Conservation (phyloP, 176 grass and related monocot genomes). For the Zea luxurians region DNA sequence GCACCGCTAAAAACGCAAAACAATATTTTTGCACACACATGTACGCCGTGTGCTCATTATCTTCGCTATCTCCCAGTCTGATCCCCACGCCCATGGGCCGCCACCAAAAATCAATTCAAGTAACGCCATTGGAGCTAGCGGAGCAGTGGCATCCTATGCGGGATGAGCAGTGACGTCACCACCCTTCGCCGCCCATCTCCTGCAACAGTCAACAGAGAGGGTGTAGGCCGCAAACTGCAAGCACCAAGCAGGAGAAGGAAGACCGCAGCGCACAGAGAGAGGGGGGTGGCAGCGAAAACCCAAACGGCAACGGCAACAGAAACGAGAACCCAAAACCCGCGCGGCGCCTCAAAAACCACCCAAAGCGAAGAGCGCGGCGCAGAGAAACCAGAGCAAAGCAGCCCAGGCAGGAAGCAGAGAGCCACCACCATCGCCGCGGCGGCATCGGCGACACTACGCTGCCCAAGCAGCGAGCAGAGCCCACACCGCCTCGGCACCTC, state of each 20-base stretch:
- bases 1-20: too few species aligned
- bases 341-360: constrained; percentile 42
- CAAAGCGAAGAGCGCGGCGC: constrained; percentile 18
- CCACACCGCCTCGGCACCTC: constrained; percentile 6
- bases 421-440: constrained; percentile 1
- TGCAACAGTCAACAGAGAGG: background rate
- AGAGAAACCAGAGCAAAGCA: background rate
- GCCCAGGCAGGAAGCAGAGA: background rate
- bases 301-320: constrained; percentile 1
- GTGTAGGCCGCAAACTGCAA: background rate
- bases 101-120: too few species aligned
- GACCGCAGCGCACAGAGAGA: too few species aligned
- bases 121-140: background rate
- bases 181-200: background rate
- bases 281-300: background rate
- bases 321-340: background rate
- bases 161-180: background rate
- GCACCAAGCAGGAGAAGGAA: background rate
- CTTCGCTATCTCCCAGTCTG: too few species aligned
- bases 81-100: too few species aligned
- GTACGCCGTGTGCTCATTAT: too few species aligned
- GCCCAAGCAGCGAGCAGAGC: constrained; percentile 10
- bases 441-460: background rate
- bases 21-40: too few species aligned
- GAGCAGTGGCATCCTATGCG: background rate